Base-by-base conservation (phyloP, 495 filamentous ascomycete species). In the Penicillium bovifimosum region DNA sequence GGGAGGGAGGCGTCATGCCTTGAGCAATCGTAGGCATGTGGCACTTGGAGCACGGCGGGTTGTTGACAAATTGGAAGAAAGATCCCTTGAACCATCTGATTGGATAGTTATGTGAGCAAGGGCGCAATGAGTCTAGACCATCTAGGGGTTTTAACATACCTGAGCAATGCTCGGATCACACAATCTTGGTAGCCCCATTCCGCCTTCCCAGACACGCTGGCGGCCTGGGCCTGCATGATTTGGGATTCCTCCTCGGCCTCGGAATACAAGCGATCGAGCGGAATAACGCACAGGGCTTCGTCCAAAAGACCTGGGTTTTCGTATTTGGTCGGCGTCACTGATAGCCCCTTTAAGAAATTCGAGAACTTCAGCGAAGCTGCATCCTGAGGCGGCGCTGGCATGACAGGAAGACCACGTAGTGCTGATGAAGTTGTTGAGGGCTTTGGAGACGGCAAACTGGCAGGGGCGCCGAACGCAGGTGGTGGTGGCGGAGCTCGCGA, bases 121-220 rank as follows among this genome's bases (percentile, higher is more conserved):
- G 48, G 29, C 28, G 42, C 31, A 35, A 32, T 16, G 16, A 34
- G 44, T 50, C 48, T 50, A 50, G 50, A 34, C 52, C 53, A 29
- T 2, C 33, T 10, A 47, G 16, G 13, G 17, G 35, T 31, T 42
- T 16, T 11, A 48, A 69, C 66, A 50, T 58, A 73, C 90, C 83
- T 91, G 52, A 96, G 71, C 53, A 99, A 75, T 53, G 93, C 88
- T 60, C 86, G 83, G 58, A 99, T 86, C 28, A 96, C 88, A 74
- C 92, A 99, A 74, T 99, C 93, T 69, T 97, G 95, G 62, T 96
- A 96, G 11, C 90, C 91, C 95, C 95, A 99, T 79, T 93, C 88
- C 13, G 92, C 81, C 60, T 86, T 87, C 42, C 85, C 80, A 2
- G 86, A 87, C 63, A 96, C 79, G 58, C 87, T 92, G 59, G 85